Percentiles rank a stretch among this genome's conserved stretches.
Evolutionary conservation across 1,139 yeast genomes (phyloP).

Genomic region (Yamadazyma jaroonii): DNA sequence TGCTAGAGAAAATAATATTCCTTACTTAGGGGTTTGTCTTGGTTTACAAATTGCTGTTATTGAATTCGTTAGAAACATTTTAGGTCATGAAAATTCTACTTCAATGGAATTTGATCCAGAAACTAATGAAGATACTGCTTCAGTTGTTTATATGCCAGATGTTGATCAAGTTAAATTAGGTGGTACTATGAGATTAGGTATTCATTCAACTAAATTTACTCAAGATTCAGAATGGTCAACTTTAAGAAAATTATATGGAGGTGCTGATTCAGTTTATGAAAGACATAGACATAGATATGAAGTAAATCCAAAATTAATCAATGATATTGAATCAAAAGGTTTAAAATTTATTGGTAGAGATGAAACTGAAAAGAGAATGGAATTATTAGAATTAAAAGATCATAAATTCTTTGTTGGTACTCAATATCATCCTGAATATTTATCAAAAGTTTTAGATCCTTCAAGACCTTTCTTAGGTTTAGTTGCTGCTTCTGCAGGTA

Average conservation of each 20-base stretch:
- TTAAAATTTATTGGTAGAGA: constrained; percentile 91
- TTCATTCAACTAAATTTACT: constrained; percentile 84
- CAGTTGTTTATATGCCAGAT: constrained; percentile 98
- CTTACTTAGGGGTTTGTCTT: constrained; percentile 94
- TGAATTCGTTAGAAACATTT: constrained; percentile 82
- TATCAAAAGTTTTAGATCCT: constrained; percentile 94
- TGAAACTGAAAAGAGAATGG: constrained; percentile 89
- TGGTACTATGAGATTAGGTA: constrained; percentile 98
- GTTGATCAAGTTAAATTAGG: constrained; percentile 94
- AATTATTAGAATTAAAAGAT: constrained; percentile 72
- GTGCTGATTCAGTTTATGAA: constrained; percentile 67
- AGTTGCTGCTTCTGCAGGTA: constrained; percentile 88
- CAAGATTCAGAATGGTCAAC: constrained; percentile 65
- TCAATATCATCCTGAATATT: constrained; percentile 97
- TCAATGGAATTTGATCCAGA: constrained; percentile 82
- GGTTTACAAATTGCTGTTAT: constrained; percentile 98
- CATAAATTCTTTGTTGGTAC: constrained; percentile 95
- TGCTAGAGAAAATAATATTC: constrained; percentile 93
- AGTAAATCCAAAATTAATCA: constrained; percentile 82
- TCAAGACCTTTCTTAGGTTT: constrained; percentile 95
- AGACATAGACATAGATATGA: constrained; percentile 99
- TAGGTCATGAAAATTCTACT: constrained; percentile 67
- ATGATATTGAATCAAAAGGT: constrained; percentile 70
- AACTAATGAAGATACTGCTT: constrained; percentile 61
- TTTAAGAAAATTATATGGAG: constrained; percentile 80